Base-by-base conservation (phyloP, 1,139 yeast species). In the Zygoascus meyerae region DNA sequence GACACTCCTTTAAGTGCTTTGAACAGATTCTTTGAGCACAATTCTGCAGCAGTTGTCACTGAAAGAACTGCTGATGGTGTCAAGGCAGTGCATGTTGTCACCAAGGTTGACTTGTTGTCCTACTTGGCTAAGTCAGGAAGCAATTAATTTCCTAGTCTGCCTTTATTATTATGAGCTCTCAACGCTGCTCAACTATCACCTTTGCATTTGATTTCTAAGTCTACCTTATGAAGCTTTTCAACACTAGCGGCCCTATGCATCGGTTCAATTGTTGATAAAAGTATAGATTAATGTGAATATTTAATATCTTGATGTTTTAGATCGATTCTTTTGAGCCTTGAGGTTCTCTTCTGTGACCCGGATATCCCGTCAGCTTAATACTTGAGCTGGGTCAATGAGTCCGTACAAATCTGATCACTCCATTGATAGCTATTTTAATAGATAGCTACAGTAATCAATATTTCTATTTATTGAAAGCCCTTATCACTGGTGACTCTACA, bases 31-130 rank as follows among this genome's bases (percentile, higher is more conserved):
- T 86, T 86, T 59, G 95, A 86, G 71, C 85, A 83, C 62, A 82
- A 86, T 68, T 85, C 95, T 10, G 82, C 86, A 58, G 95, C 95
- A 33, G 79, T 86, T 59, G 85, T 86, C 52, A 86, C 95, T 45
- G 92, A 83, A 61, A 48, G 57, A 34, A 59, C 63, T 26, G 55
- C 59, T 12, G 62, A 56, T 30, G 60, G 60, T 15, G 74, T 78
- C 62, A 82, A 77, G 63, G 95, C 95, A 44, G 76, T 84, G 43
- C 94, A 86, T 65, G 83, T 86, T 51, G 95, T 86, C 51, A 86
- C 95, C 55, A 86, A 86, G 73, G 94, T 86, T 59, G 95, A 86
- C 66, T 73, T 86, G 65, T 73, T 86, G 59, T 78, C 86, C 40
- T 86, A 75, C 67, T 74, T 80, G 62, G 73, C 81, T 30, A 64